phyloP scores from a whole-genome alignment of 495 filamentous ascomycete species.

The Penicillium canariense region DNA sequence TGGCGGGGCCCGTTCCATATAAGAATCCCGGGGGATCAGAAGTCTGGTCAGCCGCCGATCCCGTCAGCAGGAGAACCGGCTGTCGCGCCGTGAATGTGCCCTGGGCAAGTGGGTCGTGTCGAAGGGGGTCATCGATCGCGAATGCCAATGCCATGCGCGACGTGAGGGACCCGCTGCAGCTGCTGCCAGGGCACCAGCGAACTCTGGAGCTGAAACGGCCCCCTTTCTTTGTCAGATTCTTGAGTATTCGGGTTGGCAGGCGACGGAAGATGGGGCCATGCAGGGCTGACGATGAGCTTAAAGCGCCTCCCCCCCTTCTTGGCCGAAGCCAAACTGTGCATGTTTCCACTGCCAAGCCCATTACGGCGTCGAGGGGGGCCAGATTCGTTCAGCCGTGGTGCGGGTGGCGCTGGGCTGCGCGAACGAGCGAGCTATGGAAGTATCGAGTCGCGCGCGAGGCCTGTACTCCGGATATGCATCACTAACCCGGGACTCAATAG shows the following conservation, averaged over 20 bases:
- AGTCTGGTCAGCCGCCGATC: background rate
- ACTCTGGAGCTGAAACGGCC: background rate
- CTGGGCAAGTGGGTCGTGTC: constrained; percentile 24
- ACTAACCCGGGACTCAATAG: too few relatives aligned
- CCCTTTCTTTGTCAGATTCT: background rate
- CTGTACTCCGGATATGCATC: too few relatives aligned
- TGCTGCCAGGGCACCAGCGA: constrained; percentile 2
- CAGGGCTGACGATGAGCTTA: constrained; percentile 19
- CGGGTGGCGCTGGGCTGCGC: background rate
- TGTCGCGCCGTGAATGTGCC: constrained; percentile 14
- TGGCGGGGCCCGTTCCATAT: background rate
- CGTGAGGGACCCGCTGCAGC: constrained; percentile 13
- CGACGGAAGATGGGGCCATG: background rate
- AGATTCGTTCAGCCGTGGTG: background rate
- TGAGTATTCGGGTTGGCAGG: background rate
- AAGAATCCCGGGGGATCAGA: too few relatives aligned
- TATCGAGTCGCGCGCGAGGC: too few relatives aligned
- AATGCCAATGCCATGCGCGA: constrained; percentile 23
- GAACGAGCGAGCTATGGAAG: too few relatives aligned
- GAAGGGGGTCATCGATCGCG: constrained; percentile 17
- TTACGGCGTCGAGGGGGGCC: background rate
- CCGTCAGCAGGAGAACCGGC: background rate
- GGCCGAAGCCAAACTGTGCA: background rate
- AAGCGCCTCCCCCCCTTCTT: background rate
- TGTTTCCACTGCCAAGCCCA: background rate